Evolutionary conservation across 441 rosid genomes (phyloP).

Genomic region (Pelargonium fulgidum): DNA sequence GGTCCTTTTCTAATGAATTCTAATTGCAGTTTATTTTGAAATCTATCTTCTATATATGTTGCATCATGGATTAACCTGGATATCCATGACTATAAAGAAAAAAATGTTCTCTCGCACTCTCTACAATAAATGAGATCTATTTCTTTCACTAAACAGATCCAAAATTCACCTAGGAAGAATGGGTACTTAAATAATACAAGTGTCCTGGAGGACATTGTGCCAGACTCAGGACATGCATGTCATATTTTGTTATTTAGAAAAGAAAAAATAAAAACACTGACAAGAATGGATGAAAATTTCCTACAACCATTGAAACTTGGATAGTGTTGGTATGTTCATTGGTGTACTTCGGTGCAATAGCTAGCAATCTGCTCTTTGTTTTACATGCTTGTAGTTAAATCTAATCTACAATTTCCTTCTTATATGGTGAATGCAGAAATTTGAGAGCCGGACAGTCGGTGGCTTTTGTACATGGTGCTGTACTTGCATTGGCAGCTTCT

Average conservation of each 20-base stretch:
- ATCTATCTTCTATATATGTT: background rate
- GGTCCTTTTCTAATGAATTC: background rate
- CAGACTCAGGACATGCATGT: background rate
- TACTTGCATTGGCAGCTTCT: constrained; percentile 94
- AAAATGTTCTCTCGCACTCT: background rate
- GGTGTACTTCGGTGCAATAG: too few species aligned
- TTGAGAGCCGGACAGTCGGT: constrained; percentile 38
- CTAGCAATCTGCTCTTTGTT: background rate
- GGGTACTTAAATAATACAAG: too few species aligned
- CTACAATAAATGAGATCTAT: background rate
- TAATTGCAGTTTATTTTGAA: background rate
- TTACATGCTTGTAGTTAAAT: background rate
- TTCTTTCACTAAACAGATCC: too few species aligned
- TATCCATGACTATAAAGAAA: background rate
- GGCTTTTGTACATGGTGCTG: constrained; percentile 81
- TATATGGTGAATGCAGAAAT: constrained; percentile 43
- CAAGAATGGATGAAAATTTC: background rate
- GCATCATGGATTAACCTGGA: background rate
- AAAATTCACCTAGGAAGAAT: background rate
- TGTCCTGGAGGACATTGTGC: too few species aligned
- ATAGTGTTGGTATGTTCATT: too few species aligned
- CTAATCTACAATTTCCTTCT: constrained; percentile 6
- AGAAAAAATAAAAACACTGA: background rate
- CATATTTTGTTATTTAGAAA: background rate
- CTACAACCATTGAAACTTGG: too few species aligned